Base-by-base conservation (phyloP, 2,329 filamentous ascomycete genomes). In the Epichloe typhina region DNA sequence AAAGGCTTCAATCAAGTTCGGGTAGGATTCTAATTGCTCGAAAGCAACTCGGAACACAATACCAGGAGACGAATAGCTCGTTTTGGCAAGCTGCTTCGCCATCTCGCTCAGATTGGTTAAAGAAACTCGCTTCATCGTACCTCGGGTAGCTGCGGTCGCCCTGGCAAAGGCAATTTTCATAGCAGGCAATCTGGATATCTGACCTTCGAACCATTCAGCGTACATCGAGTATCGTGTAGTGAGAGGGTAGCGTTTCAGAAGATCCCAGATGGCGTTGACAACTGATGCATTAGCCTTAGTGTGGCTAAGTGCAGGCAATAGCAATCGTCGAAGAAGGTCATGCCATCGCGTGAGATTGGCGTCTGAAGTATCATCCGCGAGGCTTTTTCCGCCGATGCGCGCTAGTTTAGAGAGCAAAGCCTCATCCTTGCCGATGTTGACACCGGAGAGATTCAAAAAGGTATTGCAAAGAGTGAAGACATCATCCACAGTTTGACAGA, bases 1-100 rank as follows among this genome's bases (percentile, higher is more conserved):
- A 54, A 98, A 88, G 5, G 88, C 88, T 54, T 95, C 88, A 51
- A 95, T 95, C 54, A 98, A 77, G 62, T 97, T 98, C 63, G 86
- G 86, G 64, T 98, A 98, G 0, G 86, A 84, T 66, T 98, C 90
- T 53, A 96, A 88, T 65, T 96, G 90, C 55, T 83, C 83, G 52
- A 98, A 80, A 6, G 90, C 88, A 51, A 91, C 86, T 60, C 83
- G 83, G 70, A 96, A 95, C 23, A 97, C 90, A 51, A 95, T 78
- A 26, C 91, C 91, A 1, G 93, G 94, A 42, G 88, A 93, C 1
- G 88, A 83, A 60, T 88, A 86, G 26, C 90, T 89, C n/a, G 90
- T 86, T 67, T 96, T 97, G 8, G 91, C 90, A 33, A 98, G 76
- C 38, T 83, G 82, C 62, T 90, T 83, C 46, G 90, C 89, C 82